Evolutionary conservation across 73 alveolate genomes (phyloP).

Genomic region (Blepharisma japonicum): DNA sequence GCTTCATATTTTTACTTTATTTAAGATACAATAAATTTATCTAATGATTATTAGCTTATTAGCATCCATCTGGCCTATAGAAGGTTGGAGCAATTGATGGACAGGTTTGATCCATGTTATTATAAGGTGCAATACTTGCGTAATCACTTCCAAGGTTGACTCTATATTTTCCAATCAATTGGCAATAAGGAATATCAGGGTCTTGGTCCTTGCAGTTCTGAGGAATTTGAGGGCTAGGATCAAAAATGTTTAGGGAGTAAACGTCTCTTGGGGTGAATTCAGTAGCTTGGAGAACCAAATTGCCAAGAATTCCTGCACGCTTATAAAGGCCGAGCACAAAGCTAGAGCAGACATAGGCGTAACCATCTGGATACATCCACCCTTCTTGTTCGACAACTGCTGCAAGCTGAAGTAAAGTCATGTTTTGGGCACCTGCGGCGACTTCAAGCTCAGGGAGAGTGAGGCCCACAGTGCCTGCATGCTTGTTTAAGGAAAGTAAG

Average conservation of each 20-base stretch:
- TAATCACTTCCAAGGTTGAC: constrained; percentile 66
- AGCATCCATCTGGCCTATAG: constrained; percentile 82
- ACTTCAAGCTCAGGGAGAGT: constrained; percentile 56
- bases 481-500: constrained; percentile 73
- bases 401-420: constrained; percentile 65
- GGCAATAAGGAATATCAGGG: constrained; percentile 86
- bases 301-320: constrained; percentile 88
- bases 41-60: constrained; percentile 36
- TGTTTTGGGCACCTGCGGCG: constrained; percentile 72
- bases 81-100: constrained; percentile 82
- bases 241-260: constrained; percentile 69
- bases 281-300: constrained; percentile 63
- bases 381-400: constrained; percentile 91
- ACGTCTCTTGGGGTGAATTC: constrained; percentile 85
- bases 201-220: constrained; percentile 68
- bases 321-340: constrained; percentile 79
- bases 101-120: constrained; percentile 90
- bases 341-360: constrained; percentile 83
- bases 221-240: constrained; percentile 57
- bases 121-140: constrained; percentile 79
- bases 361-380: constrained; percentile 86
- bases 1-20: no score
- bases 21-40: neutral
- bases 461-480: constrained; percentile 82
- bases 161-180: constrained; percentile 81